Evolutionary conservation across 139 green algal genomes (phyloP).

Genomic region (Mesotaenium endlicherianum): DNA sequence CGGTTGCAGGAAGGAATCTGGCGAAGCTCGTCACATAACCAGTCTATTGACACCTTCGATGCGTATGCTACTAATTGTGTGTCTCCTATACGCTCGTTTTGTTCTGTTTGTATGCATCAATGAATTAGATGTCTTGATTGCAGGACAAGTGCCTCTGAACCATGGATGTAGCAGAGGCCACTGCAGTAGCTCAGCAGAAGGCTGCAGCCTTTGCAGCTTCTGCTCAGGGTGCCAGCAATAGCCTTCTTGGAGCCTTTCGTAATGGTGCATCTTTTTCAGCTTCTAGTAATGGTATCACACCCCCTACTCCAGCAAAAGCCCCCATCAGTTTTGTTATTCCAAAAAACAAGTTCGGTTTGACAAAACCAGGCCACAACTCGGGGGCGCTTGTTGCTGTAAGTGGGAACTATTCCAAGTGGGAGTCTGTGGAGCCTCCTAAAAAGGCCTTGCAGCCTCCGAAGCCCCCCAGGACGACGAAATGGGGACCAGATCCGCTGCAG

Average conservation of each 20-base stretch:
- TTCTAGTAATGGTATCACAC: neutral
- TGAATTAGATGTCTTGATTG: no score
- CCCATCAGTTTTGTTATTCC: conserved; percentile 22
- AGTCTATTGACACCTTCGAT: no score
- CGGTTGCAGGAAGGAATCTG: no score
- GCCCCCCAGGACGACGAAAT: neutral
- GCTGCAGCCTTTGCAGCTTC: neutral
- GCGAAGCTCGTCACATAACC: no score
- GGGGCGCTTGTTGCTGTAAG: neutral
- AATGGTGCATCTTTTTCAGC: no score
- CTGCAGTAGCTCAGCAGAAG: neutral
- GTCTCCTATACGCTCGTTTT: no score
- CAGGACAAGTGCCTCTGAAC: neutral
- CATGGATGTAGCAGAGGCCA: conserved; percentile 5
- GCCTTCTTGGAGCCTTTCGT: no score
- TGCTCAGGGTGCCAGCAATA: no score
- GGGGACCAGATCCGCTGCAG: conserved; percentile 24
- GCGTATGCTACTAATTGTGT: no score
- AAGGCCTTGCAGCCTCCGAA: neutral
- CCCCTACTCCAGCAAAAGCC: neutral
- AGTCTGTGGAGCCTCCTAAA: neutral
- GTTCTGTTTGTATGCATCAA: no score
- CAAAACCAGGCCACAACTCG: neutral
- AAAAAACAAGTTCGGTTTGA: conserved; percentile 28
- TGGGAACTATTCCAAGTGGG: neutral